Conservation (phyloP, 345 rosid species). For the Clarkia xantiana region DNA sequence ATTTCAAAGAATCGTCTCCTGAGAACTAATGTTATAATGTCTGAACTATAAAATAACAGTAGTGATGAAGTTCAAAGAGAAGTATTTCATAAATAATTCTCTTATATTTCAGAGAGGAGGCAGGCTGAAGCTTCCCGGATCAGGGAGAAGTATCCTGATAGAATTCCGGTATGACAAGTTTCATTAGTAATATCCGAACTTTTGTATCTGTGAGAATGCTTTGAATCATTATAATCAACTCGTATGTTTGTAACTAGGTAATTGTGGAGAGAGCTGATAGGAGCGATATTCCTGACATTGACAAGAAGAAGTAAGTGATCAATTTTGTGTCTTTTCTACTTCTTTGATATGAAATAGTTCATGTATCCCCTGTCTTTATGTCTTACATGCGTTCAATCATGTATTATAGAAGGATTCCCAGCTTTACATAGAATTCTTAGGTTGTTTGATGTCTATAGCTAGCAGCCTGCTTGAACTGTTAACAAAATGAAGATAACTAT, state of each 20-base stretch:
- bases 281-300: slow-evolving; percentile 35
- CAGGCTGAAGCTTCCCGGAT: slow-evolving; percentile 55
- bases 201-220: neutral
- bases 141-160: slow-evolving; percentile 65
- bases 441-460: too few species aligned
- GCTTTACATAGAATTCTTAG: too few species aligned
- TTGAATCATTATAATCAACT: neutral
- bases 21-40: too few species aligned
- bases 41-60: too few species aligned
- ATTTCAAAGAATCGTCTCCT: too few species aligned
- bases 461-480: too few species aligned
- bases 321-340: too few species aligned
- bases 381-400: too few species aligned
- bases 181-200: too few species aligned
- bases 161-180: slow-evolving; percentile 39
- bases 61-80: neutral
- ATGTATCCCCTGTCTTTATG: too few species aligned
- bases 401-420: too few species aligned
- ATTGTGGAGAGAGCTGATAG: slow-evolving; percentile 42
- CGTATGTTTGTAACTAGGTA: slow-evolving; percentile 16
- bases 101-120: slow-evolving; percentile 36
- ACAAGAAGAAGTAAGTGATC: slow-evolving; percentile 32
- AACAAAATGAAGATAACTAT: too few species aligned
- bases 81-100: neutral
- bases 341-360: neutral